Evolutionary conservation across 495 filamentous ascomycete genomes (phyloP).

Genomic region (Glarea lozoyensis): DNA sequence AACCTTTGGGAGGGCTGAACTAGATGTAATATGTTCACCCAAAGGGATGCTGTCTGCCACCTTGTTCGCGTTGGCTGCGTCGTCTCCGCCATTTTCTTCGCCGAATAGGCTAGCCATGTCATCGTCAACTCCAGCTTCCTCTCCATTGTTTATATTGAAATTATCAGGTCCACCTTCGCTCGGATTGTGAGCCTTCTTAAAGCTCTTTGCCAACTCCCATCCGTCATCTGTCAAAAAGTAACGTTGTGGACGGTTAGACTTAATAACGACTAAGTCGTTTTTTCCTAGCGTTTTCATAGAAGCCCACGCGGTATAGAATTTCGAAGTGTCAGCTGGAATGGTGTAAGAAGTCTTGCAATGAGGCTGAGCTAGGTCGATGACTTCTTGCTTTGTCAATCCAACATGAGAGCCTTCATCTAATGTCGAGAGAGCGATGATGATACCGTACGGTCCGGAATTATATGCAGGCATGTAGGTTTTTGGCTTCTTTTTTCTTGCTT

Average conservation of each 20-base stretch:
- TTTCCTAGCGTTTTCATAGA: constrained; percentile 71
- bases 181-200: constrained; percentile 38
- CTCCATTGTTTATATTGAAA: not conserved
- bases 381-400: constrained; percentile 57
- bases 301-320: constrained; percentile 75
- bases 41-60: constrained; percentile 33
- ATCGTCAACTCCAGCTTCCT: not conserved
- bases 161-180: constrained; percentile 7
- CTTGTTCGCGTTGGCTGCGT: constrained; percentile 11
- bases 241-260: constrained; percentile 56
- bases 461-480: constrained; percentile 65
- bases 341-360: constrained; percentile 71
- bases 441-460: constrained; percentile 65
- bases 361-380: constrained; percentile 63
- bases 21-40: constrained; percentile 24
- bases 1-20: constrained; percentile 38
- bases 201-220: constrained; percentile 65
- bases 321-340: constrained; percentile 54
- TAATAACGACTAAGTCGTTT: constrained; percentile 69
- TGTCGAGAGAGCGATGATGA: constrained; percentile 59
- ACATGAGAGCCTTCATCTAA: constrained; percentile 43
- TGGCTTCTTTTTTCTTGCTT: constrained; percentile 47
- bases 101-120: not conserved
- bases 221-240: constrained; percentile 72
- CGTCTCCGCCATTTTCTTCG: not conserved